A percentile compares a stretch with the other conserved stretches of the same genome.
phyloP scores from a whole-genome alignment of 495 filamentous ascomycete species.

The Amniculicola lignicola region DNA sequence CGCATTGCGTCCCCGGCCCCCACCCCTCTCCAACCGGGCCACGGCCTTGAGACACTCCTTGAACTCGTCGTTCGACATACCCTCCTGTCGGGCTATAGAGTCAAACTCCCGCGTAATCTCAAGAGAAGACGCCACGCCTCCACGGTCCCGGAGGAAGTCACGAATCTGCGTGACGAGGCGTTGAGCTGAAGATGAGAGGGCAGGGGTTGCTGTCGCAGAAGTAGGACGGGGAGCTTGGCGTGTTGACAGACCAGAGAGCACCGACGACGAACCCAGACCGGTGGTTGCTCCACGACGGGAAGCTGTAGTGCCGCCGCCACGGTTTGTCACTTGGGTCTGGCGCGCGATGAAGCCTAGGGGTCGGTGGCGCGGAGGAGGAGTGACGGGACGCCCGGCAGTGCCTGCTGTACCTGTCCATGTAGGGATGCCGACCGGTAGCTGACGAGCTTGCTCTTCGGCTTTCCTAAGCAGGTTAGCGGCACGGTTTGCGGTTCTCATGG shows the following conservation, averaged over 20 bases:
- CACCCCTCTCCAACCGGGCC: slow-evolving; percentile 54
- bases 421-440: slow-evolving; percentile 73
- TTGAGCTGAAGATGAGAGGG: slow-evolving; percentile 47
- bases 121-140: slow-evolving; percentile 66
- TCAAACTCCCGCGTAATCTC: no score
- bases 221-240: slow-evolving; percentile 25
- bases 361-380: slow-evolving; percentile 38
- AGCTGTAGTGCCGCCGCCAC: no score
- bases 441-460: slow-evolving; percentile 66
- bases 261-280: slow-evolving; percentile 33
- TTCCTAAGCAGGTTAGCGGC: slow-evolving; percentile 70
- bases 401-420: slow-evolving; percentile 92
- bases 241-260: slow-evolving; percentile 37
- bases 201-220: slow-evolving; percentile 31
- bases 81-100: slow-evolving; percentile 52
- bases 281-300: slow-evolving; percentile 27
- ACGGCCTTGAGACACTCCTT: slow-evolving; percentile 60
- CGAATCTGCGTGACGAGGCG: slow-evolving; percentile 65
- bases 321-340: no score
- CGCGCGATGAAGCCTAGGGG: no score
- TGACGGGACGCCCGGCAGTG: slow-evolving; percentile 58
- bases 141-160: slow-evolving; percentile 67
- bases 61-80: slow-evolving; percentile 58
- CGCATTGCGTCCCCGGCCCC: slow-evolving; percentile 55
- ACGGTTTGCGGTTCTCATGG: slow-evolving; percentile 69